phyloP scores from a whole-genome alignment of 2,329 filamentous ascomycete species.

The Colletotrichum paranaense region DNA sequence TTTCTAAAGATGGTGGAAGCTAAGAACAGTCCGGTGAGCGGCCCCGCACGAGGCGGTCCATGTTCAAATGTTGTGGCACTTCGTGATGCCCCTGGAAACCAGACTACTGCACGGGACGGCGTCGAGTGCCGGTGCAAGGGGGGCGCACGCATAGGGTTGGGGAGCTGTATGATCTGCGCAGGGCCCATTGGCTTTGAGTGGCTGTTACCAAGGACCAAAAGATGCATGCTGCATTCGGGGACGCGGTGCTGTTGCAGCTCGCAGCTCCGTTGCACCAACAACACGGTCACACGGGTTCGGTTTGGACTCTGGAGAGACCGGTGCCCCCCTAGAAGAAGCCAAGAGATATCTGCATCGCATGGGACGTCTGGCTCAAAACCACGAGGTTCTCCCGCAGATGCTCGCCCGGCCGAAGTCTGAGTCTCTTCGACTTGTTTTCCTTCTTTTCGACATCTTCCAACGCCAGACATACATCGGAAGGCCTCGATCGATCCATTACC shows the following conservation, averaged over 20 bases:
- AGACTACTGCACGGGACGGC: constrained; percentile 13
- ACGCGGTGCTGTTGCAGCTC: neutral
- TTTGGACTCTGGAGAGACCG: neutral
- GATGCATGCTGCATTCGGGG: constrained; percentile 1
- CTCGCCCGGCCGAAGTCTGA: neutral
- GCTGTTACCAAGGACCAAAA: neutral
- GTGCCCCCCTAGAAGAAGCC: constrained; percentile 2
- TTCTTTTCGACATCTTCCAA: neutral
- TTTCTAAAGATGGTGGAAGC: neutral
- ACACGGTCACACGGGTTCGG: neutral
- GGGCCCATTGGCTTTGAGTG: constrained; percentile 9
- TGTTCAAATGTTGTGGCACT: neutral
- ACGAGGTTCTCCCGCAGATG: neutral
- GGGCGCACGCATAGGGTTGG: neutral
- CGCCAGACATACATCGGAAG: neutral
- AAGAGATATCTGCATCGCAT: constrained; percentile 3
- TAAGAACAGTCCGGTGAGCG: neutral
- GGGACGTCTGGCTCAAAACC: neutral
- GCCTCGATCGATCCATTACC: neutral
- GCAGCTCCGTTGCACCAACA: constrained; percentile 1
- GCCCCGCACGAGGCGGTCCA: neutral
- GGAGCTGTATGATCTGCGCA: constrained; percentile 24
- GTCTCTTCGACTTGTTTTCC: neutral
- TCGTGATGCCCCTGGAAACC: constrained; percentile 16
- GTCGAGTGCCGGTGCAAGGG: constrained; percentile 17